Evolutionary conservation across 768 basidiomycete genomes (phyloP).

Genomic region (Hirschioporus abietinus): DNA sequence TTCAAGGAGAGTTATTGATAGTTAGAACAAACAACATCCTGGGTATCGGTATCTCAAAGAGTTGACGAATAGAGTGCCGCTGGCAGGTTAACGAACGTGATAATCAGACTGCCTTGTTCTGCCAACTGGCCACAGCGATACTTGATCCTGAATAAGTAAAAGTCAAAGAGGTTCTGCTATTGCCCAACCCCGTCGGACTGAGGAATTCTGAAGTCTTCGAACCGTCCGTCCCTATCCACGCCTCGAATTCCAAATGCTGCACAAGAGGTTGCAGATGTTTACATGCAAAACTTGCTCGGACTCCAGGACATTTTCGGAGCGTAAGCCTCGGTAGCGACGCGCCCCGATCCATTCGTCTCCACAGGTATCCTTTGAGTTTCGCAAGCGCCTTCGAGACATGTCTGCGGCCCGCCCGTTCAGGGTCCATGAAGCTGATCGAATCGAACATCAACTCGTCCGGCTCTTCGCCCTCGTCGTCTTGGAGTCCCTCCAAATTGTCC

Average conservation of each 20-base stretch:
- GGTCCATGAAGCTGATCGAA: background rate
- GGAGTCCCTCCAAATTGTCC: background rate
- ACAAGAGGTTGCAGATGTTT: background rate
- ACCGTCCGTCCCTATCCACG: background rate
- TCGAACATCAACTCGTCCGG: background rate
- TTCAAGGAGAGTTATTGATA: too few species aligned
- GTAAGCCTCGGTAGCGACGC: background rate
- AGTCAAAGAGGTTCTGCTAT: background rate
- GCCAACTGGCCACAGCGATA: background rate
- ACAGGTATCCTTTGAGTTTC: background rate
- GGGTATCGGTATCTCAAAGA: too few species aligned
- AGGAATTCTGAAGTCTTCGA: background rate
- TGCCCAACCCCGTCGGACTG: background rate
- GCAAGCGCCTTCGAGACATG: background rate
- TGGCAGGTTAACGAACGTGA: too few species aligned
- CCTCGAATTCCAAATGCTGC: background rate
- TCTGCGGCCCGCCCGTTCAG: background rate
- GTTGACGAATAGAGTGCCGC: too few species aligned
- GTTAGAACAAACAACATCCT: too few species aligned
- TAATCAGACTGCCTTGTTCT: background rate
- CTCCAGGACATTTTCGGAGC: background rate
- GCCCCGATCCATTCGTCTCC: background rate
- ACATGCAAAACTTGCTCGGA: background rate
- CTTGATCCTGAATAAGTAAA: background rate
- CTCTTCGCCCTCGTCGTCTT: background rate